Percentiles rank a stretch among this genome's conserved stretches.
Evolutionary conservation across 73 alveolate species (phyloP).

Genomic region (Paramecium sexaurelia): DNA sequence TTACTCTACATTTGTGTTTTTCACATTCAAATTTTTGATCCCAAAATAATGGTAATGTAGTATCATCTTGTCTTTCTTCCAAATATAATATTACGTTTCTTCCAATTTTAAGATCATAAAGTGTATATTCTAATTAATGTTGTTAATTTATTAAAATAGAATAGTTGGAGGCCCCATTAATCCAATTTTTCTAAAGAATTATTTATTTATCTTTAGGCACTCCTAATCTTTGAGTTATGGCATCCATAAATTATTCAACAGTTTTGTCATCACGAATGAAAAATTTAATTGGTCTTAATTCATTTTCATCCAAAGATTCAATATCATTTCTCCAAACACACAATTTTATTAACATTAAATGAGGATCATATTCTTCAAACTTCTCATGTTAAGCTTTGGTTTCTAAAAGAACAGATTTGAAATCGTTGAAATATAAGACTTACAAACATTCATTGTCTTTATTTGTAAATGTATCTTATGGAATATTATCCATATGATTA

Average conservation of each 20-base stretch:
- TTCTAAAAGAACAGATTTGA: constrained; percentile 37
- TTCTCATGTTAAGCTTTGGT: constrained; percentile 15
- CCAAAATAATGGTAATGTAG: constrained; percentile 20
- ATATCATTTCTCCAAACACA: constrained; percentile 39
- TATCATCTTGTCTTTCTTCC: constrained; percentile 29
- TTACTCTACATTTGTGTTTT: constrained; percentile 21
- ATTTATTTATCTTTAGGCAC: constrained; percentile 21
- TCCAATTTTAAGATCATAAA: constrained; percentile 6
- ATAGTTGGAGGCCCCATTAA: background rate
- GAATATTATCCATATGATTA: constrained; percentile 30
- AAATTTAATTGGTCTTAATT: background rate
- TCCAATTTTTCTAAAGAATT: background rate
- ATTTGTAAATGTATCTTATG: constrained; percentile 58
- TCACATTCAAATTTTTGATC: constrained; percentile 57
- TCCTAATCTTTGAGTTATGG: constrained; percentile 5
- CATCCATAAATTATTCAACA: constrained; percentile 25
- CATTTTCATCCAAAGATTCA: background rate
- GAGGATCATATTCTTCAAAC: constrained; percentile 62
- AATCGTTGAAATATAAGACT: constrained; percentile 42
- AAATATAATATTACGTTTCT: constrained; percentile 39
- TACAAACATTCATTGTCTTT: background rate
- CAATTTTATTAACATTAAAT: constrained; percentile 11
- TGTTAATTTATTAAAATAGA: background rate
- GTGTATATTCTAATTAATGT: background rate
- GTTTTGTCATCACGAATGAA: constrained; percentile 42